Evolutionary conservation across 768 basidiomycete species (phyloP).

Genomic region (Phanerochaete sordida): DNA sequence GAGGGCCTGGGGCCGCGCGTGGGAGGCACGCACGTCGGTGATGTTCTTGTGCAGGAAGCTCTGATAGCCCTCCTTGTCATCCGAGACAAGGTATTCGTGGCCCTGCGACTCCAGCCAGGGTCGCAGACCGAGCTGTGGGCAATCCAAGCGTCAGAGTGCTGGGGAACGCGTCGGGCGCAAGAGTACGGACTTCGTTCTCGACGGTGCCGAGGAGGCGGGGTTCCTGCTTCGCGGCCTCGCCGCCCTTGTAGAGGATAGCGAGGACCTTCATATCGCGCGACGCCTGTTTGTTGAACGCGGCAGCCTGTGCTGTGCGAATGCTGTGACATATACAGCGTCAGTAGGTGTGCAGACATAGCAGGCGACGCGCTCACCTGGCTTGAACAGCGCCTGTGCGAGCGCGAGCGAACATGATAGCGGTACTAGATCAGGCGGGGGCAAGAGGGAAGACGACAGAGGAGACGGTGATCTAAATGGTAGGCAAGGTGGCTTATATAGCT

Average conservation of each 20-base stretch:
- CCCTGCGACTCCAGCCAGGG: slow-evolving; percentile 68
- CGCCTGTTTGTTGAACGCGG: no score
- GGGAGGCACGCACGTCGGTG: slow-evolving; percentile 54
- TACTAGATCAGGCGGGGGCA: no score
- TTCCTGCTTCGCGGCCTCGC: slow-evolving; percentile 61
- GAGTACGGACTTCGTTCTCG: slow-evolving; percentile 72
- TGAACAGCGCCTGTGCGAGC: no score
- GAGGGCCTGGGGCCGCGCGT: not conserved
- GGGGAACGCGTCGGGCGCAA: not conserved
- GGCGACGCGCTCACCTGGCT: no score
- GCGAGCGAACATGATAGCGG: no score
- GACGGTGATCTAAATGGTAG: no score
- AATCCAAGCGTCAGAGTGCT: not conserved
- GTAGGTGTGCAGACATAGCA: no score
- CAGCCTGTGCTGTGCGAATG: no score
- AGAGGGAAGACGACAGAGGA: no score
- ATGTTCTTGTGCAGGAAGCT: slow-evolving; percentile 84
- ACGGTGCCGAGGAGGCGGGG: slow-evolving; percentile 75
- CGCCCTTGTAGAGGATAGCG: slow-evolving; percentile 72
- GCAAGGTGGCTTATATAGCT: no score
- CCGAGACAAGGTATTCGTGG: slow-evolving; percentile 74
- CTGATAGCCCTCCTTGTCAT: slow-evolving; percentile 79
- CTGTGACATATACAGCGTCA: no score
- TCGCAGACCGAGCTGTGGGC: slow-evolving; percentile 61
- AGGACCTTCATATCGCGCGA: slow-evolving; percentile 45